Percentiles rank a stretch among this genome's conserved stretches.
Evolutionary conservation across 805 yeast species (phyloP).

Genomic region (Clavispora asparagi): DNA sequence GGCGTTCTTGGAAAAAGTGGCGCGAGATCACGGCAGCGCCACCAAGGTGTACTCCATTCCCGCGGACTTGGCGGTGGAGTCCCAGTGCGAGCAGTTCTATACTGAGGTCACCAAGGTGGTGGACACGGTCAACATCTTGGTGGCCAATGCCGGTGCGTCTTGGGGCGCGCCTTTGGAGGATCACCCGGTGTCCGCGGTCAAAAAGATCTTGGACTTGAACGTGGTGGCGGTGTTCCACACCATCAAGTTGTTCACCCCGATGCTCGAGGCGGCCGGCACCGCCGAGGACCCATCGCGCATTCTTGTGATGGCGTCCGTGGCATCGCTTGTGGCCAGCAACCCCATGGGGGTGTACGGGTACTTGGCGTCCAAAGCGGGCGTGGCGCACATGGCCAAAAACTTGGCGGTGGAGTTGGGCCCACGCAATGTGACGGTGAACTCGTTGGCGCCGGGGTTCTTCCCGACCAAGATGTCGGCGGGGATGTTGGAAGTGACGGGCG

Average conservation of each 20-base stretch:
- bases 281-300: conserved; percentile 58
- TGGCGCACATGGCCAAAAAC: conserved; percentile 59
- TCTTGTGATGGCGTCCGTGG: conserved; percentile 62
- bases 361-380: conserved; percentile 70
- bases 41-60: conserved; percentile 41
- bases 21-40: conserved; percentile 27
- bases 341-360: conserved; percentile 65
- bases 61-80: conserved; percentile 49
- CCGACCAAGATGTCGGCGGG: conserved; percentile 74
- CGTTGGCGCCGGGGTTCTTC: conserved; percentile 73
- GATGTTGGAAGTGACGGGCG: conserved; percentile 47
- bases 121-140: conserved; percentile 51
- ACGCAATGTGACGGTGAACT: conserved; percentile 60
- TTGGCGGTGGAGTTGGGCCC: conserved; percentile 66
- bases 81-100: conserved; percentile 42
- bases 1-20: conserved; percentile 29
- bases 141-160: conserved; percentile 76
- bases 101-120: conserved; percentile 36
- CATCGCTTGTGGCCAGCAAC: conserved; percentile 42
- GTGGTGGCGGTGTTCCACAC: conserved; percentile 64
- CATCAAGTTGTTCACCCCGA: conserved; percentile 57
- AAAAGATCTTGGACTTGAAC: conserved; percentile 59
- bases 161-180: conserved; percentile 65
- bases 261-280: conserved; percentile 48
- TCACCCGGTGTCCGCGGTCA: conserved; percentile 58